A percentile compares a stretch with the other conserved stretches of the same genome.
Conservation (phyloP, 2,329 filamentous ascomycete species). For the Epicoccum sorghinum region DNA sequence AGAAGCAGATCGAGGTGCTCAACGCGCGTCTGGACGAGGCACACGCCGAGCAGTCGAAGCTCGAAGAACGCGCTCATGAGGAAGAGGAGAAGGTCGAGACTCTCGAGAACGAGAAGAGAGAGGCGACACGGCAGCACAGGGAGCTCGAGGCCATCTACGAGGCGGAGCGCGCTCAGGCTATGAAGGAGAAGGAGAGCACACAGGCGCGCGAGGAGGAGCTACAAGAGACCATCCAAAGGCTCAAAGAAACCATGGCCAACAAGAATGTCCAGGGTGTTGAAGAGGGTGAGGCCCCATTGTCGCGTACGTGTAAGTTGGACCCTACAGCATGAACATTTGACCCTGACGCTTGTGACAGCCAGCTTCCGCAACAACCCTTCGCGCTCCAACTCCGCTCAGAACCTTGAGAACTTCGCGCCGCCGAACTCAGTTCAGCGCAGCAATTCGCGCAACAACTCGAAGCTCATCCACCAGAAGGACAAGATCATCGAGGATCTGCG, state of each 20-base stretch:
- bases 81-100: slow-evolving; percentile 81
- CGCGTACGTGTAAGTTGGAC: slow-evolving; percentile 57
- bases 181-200: slow-evolving; percentile 91
- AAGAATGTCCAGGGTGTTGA: slow-evolving; percentile 64
- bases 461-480: slow-evolving; percentile 91
- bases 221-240: slow-evolving; percentile 83
- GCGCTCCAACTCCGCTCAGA: slow-evolving; percentile 61
- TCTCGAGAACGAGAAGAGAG: slow-evolving; percentile 83
- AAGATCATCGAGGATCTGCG: slow-evolving; percentile 92
- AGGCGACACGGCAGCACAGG: slow-evolving; percentile 79
- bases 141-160: slow-evolving; percentile 95
- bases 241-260: slow-evolving; percentile 88
- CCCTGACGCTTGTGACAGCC: slow-evolving; percentile 40
- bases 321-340: slow-evolving; percentile 6
- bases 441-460: slow-evolving; percentile 88
- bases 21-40: slow-evolving; percentile 87
- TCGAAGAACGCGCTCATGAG: slow-evolving; percentile 89
- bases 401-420: slow-evolving; percentile 85
- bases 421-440: slow-evolving; percentile 83
- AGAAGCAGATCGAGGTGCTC: slow-evolving; percentile 83
- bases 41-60: slow-evolving; percentile 77
- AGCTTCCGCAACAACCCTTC: slow-evolving; percentile 53
- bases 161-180: slow-evolving; percentile 82
- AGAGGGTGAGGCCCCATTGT: slow-evolving; percentile 58
- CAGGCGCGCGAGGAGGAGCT: slow-evolving; percentile 85